Percentiles rank a stretch among this genome's conserved stretches.
Evolutionary conservation across 2,329 filamentous ascomycete species (phyloP).

Genomic region (Fusarium sp.): DNA sequence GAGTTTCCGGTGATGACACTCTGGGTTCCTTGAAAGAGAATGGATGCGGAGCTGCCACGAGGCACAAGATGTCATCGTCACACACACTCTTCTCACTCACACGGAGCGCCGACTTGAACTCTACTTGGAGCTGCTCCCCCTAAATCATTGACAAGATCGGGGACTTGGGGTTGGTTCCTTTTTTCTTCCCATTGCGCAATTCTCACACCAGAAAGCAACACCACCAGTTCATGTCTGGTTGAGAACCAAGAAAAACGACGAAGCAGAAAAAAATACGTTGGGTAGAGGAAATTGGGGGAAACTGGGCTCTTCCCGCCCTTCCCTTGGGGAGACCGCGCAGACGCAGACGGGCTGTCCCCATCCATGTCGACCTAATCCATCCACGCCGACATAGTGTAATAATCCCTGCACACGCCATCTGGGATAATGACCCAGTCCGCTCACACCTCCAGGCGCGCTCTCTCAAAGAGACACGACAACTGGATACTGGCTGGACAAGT

Average conservation of each 20-base stretch:
- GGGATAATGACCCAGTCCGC: slow-evolving; percentile 29
- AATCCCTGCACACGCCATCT: slow-evolving; percentile 29
- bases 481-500: neutral
- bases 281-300: slow-evolving; percentile 2
- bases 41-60: slow-evolving; percentile 41
- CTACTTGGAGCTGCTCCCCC: neutral
- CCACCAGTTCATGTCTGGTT: neutral
- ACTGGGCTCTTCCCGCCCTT: slow-evolving; percentile 7
- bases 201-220: neutral
- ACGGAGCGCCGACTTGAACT: slow-evolving; percentile 19
- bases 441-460: slow-evolving; percentile 31
- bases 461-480: neutral
- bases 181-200: neutral
- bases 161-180: neutral
- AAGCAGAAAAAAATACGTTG: neutral
- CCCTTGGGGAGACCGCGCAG: slow-evolving; percentile 20
- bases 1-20: neutral
- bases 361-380: slow-evolving; percentile 1
- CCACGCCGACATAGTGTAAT: slow-evolving; percentile 10
- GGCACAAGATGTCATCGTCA: slow-evolving; percentile 41
- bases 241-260: neutral
- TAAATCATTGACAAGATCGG: neutral
- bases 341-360: slow-evolving; percentile 20
- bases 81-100: slow-evolving; percentile 19
- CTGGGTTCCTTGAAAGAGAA: slow-evolving; percentile 18